phyloP scores from a whole-genome alignment of 306 rosid species.

The Trifolium pratense region DNA sequence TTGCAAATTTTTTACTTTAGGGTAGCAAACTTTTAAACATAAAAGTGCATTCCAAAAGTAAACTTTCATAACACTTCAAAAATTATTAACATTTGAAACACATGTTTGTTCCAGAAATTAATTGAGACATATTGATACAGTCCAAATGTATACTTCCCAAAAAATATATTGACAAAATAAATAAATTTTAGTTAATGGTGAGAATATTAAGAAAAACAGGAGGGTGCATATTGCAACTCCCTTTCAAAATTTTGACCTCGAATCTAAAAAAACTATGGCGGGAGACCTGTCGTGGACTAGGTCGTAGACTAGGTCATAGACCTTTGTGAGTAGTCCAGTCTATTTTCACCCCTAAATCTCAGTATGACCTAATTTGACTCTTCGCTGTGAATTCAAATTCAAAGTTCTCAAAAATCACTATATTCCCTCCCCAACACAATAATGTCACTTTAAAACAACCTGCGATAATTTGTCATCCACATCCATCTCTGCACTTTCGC shows the following conservation, averaged over 20 bases:
- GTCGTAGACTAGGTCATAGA: neutral
- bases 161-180: neutral
- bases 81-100: neutral
- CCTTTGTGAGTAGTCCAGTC: neutral
- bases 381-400: neutral
- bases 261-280: neutral
- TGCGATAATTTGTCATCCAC: too few species aligned
- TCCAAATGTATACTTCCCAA: neutral
- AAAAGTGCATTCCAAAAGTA: neutral
- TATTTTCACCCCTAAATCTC: neutral
- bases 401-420: too few species aligned
- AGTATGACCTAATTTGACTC: constrained; percentile 2
- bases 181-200: neutral
- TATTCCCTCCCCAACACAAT: too few species aligned
- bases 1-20: too few species aligned
- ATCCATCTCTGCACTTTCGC: too few species aligned
- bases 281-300: neutral
- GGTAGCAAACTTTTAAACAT: too few species aligned
- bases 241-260: neutral
- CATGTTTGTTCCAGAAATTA: neutral
- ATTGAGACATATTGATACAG: neutral
- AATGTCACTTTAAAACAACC: too few species aligned
- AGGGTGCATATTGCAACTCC: neutral
- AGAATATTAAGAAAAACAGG: neutral
- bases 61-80: neutral